Evolutionary conservation across 1,139 yeast species (phyloP).

Genomic region (Hansenula sp.): DNA sequence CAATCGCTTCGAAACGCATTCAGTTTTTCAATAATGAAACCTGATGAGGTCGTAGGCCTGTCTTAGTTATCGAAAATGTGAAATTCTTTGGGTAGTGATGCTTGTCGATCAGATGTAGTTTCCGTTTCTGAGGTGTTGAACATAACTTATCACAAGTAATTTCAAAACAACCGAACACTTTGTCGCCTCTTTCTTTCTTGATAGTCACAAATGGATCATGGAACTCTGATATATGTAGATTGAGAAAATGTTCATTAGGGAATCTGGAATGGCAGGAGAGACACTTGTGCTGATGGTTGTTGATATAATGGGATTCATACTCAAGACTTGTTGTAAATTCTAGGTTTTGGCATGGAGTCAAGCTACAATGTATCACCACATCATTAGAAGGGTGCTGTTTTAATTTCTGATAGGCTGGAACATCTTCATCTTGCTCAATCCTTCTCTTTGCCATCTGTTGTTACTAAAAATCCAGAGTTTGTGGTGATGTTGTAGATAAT

Average conservation of each 20-base stretch:
- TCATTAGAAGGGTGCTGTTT: not conserved
- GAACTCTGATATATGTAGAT: constrained; percentile 47
- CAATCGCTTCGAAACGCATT: too few relatives aligned
- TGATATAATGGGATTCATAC: constrained; percentile 1
- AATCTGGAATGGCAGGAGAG: constrained; percentile 38
- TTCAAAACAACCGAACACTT: constrained; percentile 39
- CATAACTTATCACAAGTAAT: constrained; percentile 33
- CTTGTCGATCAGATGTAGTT: constrained; percentile 42
- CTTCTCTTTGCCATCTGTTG: not conserved
- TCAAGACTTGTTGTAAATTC: not conserved
- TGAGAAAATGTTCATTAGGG: constrained; percentile 36
- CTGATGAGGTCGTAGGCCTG: constrained; percentile 24
- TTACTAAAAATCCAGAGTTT: too few relatives aligned
- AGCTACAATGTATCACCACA: not conserved
- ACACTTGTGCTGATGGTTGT: constrained; percentile 26
- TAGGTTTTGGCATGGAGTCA: not conserved
- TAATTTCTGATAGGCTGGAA: not conserved
- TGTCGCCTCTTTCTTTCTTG: constrained; percentile 34
- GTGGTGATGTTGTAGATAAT: too few relatives aligned
- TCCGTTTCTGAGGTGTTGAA: constrained; percentile 34
- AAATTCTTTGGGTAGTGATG: constrained; percentile 47
- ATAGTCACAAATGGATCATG: constrained; percentile 48
- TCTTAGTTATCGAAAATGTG: constrained; percentile 36
- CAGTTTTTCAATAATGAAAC: constrained; percentile 20
- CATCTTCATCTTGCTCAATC: not conserved